Percentiles rank a stretch among this genome's conserved stretches.
These are phyloP conservation scores for Dichomitus squalens DNA, from an alignment of 1,284 basidiomycete genomes.

Conservation along the genomic window DNA sequence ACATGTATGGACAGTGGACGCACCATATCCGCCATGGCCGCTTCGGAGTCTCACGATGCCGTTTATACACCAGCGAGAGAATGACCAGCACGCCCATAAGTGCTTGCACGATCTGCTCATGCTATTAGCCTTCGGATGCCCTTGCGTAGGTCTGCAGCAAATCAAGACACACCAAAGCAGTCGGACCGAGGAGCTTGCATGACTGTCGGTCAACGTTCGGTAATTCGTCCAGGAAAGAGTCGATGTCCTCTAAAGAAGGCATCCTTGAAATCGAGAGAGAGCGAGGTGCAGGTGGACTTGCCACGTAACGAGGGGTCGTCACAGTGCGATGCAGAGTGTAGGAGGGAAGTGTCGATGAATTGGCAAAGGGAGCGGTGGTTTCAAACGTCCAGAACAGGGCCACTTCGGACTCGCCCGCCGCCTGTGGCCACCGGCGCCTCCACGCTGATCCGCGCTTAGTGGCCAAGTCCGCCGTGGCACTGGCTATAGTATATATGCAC, in stretches of 20 bases:
- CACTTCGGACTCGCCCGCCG: background rate
- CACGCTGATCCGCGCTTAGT: too few relatives aligned
- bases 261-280: constrained; percentile 6
- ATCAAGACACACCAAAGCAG: constrained; percentile 54
- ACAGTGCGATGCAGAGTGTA: background rate
- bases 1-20: constrained; percentile 25
- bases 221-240: constrained; percentile 33
- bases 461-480: too few relatives aligned
- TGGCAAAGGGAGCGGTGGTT: background rate
- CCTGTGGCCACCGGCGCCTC: background rate
- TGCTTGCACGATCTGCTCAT: constrained; percentile 69
- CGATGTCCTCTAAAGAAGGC: constrained; percentile 21
- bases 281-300: background rate
- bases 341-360: constrained; percentile 11
- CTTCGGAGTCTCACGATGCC: constrained; percentile 83
- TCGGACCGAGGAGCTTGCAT: constrained; percentile 68
- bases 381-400: background rate
- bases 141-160: background rate
- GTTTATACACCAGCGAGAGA: constrained; percentile 83
- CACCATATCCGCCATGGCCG: constrained; percentile 94
- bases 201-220: constrained; percentile 60
- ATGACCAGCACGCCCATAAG: constrained; percentile 90
- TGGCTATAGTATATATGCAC: too few relatives aligned
- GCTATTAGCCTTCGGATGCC: background rate
- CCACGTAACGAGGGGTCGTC: constrained; percentile 4